Evolutionary conservation across 2,329 filamentous ascomycete species (phyloP).

Genomic region (Rhynchosporium secalis): DNA sequence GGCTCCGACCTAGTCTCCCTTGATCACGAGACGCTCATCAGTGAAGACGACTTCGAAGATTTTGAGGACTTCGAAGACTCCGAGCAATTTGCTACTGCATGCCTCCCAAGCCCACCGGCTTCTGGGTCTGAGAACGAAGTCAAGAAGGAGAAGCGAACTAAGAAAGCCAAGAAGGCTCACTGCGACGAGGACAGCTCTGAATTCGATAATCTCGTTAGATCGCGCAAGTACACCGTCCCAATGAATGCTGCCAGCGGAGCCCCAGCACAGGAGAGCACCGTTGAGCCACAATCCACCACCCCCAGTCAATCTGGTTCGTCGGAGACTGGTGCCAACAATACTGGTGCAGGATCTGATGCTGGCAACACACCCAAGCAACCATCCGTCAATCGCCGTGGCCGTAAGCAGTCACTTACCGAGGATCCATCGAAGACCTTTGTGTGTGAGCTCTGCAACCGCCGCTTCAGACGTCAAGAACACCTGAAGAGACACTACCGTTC

Average conservation of each 20-base stretch:
- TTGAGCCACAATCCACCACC: conserved; percentile 37
- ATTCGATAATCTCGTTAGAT: conserved; percentile 40
- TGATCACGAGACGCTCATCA: conserved; percentile 76
- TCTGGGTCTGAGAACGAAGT: conserved; percentile 51
- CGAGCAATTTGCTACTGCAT: conserved; percentile 58
- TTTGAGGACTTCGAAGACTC: conserved; percentile 74
- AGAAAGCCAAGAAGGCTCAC: conserved; percentile 52
- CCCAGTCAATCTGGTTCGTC: conserved; percentile 47
- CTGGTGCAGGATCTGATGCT: conserved; percentile 44
- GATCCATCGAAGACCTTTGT: conserved; percentile 98
- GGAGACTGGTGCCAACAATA: conserved; percentile 42
- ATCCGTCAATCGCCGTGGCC: conserved; percentile 84
- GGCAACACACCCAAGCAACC: conserved; percentile 43
- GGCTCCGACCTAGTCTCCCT: conserved; percentile 67
- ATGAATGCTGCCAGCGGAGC: conserved; percentile 38
- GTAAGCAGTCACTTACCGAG: conserved; percentile 97
- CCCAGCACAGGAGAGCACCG: conserved; percentile 34
- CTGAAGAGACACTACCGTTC: conserved; percentile 98
- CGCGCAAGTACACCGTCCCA: conserved; percentile 40
- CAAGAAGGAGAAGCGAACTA: conserved; percentile 58
- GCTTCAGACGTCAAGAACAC: conserved; percentile 97
- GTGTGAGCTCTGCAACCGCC: conserved; percentile 92
- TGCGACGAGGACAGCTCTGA: conserved; percentile 40
- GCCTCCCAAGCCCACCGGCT: conserved; percentile 62
- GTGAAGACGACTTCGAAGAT: conserved; percentile 73